Conservation (phyloP, 2,329 filamentous ascomycete genomes). For the Xylariales sp. region DNA sequence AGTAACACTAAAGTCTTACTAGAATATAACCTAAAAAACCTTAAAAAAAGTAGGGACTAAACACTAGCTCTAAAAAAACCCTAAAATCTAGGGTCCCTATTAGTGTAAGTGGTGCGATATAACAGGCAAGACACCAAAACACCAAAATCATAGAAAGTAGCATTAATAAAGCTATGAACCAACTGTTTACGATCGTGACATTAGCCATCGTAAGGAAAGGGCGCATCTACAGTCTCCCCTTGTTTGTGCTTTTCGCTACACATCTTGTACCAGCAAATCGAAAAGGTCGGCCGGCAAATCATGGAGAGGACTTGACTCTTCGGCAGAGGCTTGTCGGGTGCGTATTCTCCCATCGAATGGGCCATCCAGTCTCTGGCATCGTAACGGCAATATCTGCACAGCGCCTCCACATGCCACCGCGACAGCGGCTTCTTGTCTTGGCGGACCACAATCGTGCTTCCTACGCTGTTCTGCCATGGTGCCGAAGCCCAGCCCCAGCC, state of each 20-base stretch:
- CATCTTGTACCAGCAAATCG: constrained; percentile 1
- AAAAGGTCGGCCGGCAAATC: constrained; percentile 23
- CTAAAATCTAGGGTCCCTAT: too few species aligned
- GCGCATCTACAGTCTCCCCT: neutral
- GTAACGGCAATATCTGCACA: constrained; percentile 25
- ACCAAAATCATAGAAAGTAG: too few species aligned
- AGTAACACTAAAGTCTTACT: too few species aligned
- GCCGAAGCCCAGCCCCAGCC: neutral
- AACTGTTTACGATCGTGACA: too few species aligned
- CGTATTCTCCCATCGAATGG: constrained; percentile 5
- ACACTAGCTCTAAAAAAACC: too few species aligned
- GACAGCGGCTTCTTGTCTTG: constrained; percentile 28
- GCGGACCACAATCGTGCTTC: constrained; percentile 22
- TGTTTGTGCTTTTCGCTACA: neutral
- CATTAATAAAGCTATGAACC: too few species aligned
- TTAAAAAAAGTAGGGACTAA: too few species aligned
- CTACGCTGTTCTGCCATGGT: neutral
- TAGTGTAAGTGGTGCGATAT: too few species aligned
- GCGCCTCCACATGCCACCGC: constrained; percentile 20
- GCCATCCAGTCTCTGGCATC: neutral
- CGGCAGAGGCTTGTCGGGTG: constrained; percentile 12
- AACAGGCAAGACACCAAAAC: too few species aligned
- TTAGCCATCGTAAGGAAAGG: constrained; percentile 9
- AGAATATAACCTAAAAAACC: too few species aligned
- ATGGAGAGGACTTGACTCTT: constrained; percentile 16